Base-by-base conservation (phyloP, 2,329 filamentous ascomycete species). In the Pseudogymnoascus sp. region DNA sequence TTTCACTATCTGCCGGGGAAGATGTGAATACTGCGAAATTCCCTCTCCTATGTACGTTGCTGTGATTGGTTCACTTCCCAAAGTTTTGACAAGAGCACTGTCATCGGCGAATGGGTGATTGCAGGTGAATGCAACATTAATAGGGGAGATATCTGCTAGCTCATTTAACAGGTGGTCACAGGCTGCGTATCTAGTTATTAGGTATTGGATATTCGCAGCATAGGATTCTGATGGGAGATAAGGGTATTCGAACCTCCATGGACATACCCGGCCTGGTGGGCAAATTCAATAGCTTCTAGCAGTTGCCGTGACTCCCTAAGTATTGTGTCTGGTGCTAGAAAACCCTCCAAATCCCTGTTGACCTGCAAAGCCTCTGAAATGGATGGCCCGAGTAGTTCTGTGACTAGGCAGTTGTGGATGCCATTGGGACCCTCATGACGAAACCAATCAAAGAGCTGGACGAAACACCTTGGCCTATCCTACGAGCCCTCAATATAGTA, bases 361-460 rank as follows among this genome's bases (percentile, higher is more conserved):
- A 26, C 21, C 21, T 14, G 2, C 12, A 45, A 3, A n/a, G 23
- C 14, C 4, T 2, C 6, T 7, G 21, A 6, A 26, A 45, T 14
- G 5, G 21, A 52, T n/a, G 43, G 43, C 2, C 43, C 23, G 4
- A 52, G 43, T 2, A 52, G 67, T 45, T 78, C 73, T 52, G 74
- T 72, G 6, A 80, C 74, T 0, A 80, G 67, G 66, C 78, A 81
- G 16, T 72, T 66, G 65, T 81, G 78, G 3, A 38, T 70, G 7
- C 78, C 77, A 67, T 81, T 81, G 10, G 77, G 77, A 8, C 78
- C 77, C 1, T 66, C 45, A 43, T 76, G 59, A 4, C 73, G 43
- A 38, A 80, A 80, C 31, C 69, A 29, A 65, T 77, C 73, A 29
- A 75, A 62, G 16, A 78, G 55, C 16, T 65, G 69, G 39, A 76